Percentiles rank a stretch among this genome's conserved stretches.
Evolutionary conservation across 768 basidiomycete species (phyloP).

Genomic region (Mycena olivaceomarginata): DNA sequence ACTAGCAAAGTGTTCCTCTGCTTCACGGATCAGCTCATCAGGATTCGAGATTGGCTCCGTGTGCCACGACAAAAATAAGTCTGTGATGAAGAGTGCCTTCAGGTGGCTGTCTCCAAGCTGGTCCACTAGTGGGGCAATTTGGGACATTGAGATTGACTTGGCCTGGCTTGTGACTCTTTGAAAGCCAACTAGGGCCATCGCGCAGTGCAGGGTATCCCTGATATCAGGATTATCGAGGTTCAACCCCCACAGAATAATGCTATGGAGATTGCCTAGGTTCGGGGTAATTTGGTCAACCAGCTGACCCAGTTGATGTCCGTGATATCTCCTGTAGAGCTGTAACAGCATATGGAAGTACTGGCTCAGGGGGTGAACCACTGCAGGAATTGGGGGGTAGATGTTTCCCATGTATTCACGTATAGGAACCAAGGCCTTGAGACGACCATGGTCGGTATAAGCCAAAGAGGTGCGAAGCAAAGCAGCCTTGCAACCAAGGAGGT

Average conservation of each 20-base stretch:
- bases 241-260: neutral
- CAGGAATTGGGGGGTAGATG: neutral
- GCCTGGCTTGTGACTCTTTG: neutral
- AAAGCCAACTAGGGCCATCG: neutral
- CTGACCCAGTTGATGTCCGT: neutral
- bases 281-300: constrained; percentile 6
- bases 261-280: constrained; percentile 6
- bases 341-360: constrained; percentile 3
- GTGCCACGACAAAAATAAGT: neutral
- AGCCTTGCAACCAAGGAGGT: neutral
- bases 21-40: neutral
- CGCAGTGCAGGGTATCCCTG: neutral
- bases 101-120: neutral
- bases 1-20: neutral
- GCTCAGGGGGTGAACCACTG: neutral
- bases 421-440: neutral
- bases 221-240: neutral
- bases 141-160: neutral
- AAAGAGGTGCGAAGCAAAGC: constrained; percentile 24
- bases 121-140: neutral
- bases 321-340: neutral
- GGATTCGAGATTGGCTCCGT: neutral
- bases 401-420: neutral
- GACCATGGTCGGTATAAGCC: constrained; percentile 2
- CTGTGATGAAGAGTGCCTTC: neutral